These are phyloP conservation scores for Echinochloa phyllopogon DNA, from an alignment of 176 grass and related monocot genomes.

Conservation along the genomic window DNA sequence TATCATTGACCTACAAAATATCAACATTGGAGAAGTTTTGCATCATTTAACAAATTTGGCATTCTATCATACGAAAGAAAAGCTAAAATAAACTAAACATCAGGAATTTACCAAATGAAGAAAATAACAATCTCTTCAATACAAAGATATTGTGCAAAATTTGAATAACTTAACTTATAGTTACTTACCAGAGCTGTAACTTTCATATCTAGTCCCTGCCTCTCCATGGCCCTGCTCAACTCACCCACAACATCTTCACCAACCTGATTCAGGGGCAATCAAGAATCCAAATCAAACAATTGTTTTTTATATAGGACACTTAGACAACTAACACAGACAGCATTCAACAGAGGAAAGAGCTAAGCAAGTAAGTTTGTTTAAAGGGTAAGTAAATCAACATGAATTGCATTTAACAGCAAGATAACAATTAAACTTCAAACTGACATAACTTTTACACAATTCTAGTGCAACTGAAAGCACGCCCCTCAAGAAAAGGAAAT, in stretches of 20 bases:
- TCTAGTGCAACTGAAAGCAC: background rate
- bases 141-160: background rate
- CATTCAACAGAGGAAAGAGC: background rate
- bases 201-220: conserved; percentile 75
- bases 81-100: background rate
- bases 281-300: conserved; percentile 27
- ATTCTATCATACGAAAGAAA: conserved; percentile 1
- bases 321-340: background rate
- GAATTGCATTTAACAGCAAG: background rate
- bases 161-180: background rate
- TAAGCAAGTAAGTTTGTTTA: background rate
- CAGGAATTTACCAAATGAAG: background rate
- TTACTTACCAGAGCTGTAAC: conserved; percentile 67
- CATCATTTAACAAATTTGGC: background rate
- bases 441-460: background rate
- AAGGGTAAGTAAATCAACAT: background rate
- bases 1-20: conserved; percentile 67
- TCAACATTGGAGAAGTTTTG: background rate
- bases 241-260: conserved; percentile 71
- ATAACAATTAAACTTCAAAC: conserved; percentile 14
- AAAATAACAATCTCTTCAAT: conserved; percentile 11
- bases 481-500: background rate
- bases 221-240: conserved; percentile 67
- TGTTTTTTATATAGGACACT: background rate
- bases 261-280: conserved; percentile 46